Evolutionary conservation across 495 filamentous ascomycete species (phyloP), one percentile per base, ranked within the genome.

Genomic region (Penicillium silybi): DNA sequence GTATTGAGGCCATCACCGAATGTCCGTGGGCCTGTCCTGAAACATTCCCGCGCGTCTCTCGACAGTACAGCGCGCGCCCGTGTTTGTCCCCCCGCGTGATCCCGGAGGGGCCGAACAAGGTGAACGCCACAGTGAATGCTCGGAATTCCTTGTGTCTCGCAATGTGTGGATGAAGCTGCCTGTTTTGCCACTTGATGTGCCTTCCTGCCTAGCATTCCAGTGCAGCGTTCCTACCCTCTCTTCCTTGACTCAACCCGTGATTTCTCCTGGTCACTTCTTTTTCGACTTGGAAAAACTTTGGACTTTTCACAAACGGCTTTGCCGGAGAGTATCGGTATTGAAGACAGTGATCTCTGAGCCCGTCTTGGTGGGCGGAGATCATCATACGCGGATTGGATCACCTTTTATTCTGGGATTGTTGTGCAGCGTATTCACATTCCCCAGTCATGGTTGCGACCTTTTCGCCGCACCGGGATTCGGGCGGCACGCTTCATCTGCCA

Each of bases 401-500:
- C 17, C 44, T 54, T 29, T 56, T 48, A 57, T 63, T 63, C 51
- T 61, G 40, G 37, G 49, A 44, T 55, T 54, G 44, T 56, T 58
- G 48, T 43, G 45, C 53, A 35, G 46, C 47, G 53, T 42, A 15
- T 48, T 19, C 61, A 57, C 60, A 63, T 64, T 61, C 57, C 51
- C 44, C 44, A 44, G 66, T 59, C 53, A 80, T 81, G 77, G 77
- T 79, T 53, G 75, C 71, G 42, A 77, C 77, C 40, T 78, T 74
- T 58, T 79, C 78, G 56, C 74, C 78, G 45, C 77, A 79, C 61
- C 72, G 76, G 53, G 78, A 81, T 68, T 83, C 85, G 51, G 87
- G 89, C 57, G 86, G 87, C 52, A 90, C 88, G 39, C 75, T 95
- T 47, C 89, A 92, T 62, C 77, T 92, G 4, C 81, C 87, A 45